phyloP scores from a whole-genome alignment of 2,329 filamentous ascomycete genomes.

The Exophiala dermatitidis region DNA sequence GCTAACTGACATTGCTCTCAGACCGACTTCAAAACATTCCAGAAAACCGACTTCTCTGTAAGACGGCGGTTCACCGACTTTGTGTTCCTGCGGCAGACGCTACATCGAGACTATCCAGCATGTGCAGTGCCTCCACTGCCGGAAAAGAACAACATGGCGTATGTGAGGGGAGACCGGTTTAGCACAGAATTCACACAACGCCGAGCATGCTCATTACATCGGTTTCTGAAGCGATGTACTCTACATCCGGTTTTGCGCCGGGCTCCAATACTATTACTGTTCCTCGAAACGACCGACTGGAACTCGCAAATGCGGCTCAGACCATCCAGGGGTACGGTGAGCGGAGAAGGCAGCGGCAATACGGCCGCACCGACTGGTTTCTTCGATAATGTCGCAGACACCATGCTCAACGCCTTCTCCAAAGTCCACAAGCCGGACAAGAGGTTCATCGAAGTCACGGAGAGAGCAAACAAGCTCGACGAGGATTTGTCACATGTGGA shows the following conservation, averaged over 20 bases:
- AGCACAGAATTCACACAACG: slow-evolving; percentile 84
- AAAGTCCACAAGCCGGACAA: slow-evolving; percentile 94
- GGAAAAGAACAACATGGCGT: slow-evolving; percentile 99
- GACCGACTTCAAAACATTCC: slow-evolving; percentile 92
- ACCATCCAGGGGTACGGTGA: slow-evolving; percentile 55
- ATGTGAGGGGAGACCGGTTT: slow-evolving; percentile 93
- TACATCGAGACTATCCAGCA: slow-evolving; percentile 80
- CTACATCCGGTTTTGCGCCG: slow-evolving; percentile 84
- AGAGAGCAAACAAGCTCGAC: slow-evolving; percentile 86
- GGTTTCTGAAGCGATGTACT: slow-evolving; percentile 79
- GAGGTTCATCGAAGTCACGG: slow-evolving; percentile 87
- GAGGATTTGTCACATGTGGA: slow-evolving; percentile 89
- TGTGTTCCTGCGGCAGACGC: slow-evolving; percentile 87
- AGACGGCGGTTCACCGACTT: slow-evolving; percentile 96
- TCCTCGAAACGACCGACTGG: slow-evolving; percentile 91
- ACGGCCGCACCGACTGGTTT: slow-evolving; percentile 53
- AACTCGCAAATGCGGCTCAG: slow-evolving; percentile 88
- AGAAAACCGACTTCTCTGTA: slow-evolving; percentile 68
- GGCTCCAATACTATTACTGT: slow-evolving; percentile 73
- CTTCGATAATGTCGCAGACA: slow-evolving; percentile 92
- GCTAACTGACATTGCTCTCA: slow-evolving; percentile 34
- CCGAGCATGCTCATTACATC: slow-evolving; percentile 80
- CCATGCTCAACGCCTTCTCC: slow-evolving; percentile 92
- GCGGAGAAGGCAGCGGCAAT: slow-evolving; percentile 37
- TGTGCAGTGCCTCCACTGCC: slow-evolving; percentile 89